Base-by-base conservation (phyloP, 192 early-diverging fungal species). In the Haplosporangium gracile region DNA sequence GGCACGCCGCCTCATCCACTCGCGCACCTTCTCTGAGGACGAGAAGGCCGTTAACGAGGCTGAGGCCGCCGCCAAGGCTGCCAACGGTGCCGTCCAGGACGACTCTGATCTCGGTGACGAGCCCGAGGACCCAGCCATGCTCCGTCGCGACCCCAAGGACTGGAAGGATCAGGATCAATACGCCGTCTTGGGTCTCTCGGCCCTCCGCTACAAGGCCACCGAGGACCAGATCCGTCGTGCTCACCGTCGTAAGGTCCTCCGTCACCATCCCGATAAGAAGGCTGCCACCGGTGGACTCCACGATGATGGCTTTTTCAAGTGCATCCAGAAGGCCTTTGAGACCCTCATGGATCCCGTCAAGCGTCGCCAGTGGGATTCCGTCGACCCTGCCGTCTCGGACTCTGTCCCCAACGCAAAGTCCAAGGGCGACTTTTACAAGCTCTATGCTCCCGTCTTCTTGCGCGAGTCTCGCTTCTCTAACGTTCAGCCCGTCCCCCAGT, bases 231-330 rank as follows among this genome's bases (percentile, higher is more conserved):
- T 99, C 88, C 96, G 97, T 92, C 92, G 92, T 76, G 95, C 97
- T 34, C 81, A 97, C 90, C 95, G 97, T 84, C 90, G 93, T 74
- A 99, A 98, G 94, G 99, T 99, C 47, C 94, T 99, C 72, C 95
- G 96, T 68, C 97, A 99, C 92, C 99, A 99, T 87, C 99, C 99
- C 51, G 99, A 99, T 91, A 99, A 99, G 95, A 98, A 98, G 92
- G 96, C 96, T 26, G 91, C 91, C 57, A 92, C 93, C 80, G 94
- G 93, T 43, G 88, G 91, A 68, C 86, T 90, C 43, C 95, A 95
- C 90, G 96, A 97, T 82, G 99, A 99, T 91, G 90, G 94, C n/a
- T 99, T 99, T 92, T 99, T 99, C 95, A 99, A 99, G 93, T 99
- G 99, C 89, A 96, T 99, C 74, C 97, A 98, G 86, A 90, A 90